Conservation (phyloP, 1,139 yeast genomes). For the Yamadazyma oceani region DNA sequence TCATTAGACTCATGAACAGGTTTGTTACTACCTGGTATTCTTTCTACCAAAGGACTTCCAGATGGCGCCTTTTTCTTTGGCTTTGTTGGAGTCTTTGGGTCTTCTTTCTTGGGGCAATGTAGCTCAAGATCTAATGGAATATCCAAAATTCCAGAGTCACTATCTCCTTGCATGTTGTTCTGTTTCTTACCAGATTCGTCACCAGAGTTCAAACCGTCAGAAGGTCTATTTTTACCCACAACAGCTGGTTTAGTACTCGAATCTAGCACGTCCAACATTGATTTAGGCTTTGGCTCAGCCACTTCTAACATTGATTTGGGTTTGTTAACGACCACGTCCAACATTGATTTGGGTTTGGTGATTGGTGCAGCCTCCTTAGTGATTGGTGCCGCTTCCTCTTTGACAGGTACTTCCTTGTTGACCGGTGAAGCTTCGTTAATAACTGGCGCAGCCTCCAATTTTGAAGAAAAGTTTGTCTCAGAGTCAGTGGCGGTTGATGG, state of each 20-base stretch:
- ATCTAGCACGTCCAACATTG: slow-evolving; percentile 3
- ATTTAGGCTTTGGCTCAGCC: slow-evolving; percentile 2
- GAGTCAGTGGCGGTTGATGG: too few relatives aligned
- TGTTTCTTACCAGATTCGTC: too few relatives aligned
- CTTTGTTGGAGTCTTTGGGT: slow-evolving; percentile 7
- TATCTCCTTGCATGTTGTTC: too few relatives aligned
- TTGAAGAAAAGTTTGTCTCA: too few relatives aligned
- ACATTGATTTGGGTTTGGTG: slow-evolving; percentile 15
- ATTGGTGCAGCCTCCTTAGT: too few relatives aligned
- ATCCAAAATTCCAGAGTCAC: slow-evolving; percentile 1
- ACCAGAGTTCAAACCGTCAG: neutral
- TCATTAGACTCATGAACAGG: too few relatives aligned
- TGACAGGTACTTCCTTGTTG: too few relatives aligned
- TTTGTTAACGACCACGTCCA: slow-evolving; percentile 16
- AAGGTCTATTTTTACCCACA: too few relatives aligned
- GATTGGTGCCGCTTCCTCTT: too few relatives aligned
- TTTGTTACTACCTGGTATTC: neutral
- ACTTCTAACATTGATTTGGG: slow-evolving; percentile 14
- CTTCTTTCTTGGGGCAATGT: slow-evolving; percentile 6
- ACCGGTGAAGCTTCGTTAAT: too few relatives aligned
- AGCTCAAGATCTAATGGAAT: slow-evolving; percentile 7
- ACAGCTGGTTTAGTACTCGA: neutral
- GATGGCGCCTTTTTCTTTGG: slow-evolving; percentile 13
- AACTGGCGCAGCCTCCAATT: too few relatives aligned
- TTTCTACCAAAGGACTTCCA: slow-evolving; percentile 13